Evolutionary conservation across 176 grass and related monocot species (phyloP).

Genomic region (Phyllostachys edulis): DNA sequence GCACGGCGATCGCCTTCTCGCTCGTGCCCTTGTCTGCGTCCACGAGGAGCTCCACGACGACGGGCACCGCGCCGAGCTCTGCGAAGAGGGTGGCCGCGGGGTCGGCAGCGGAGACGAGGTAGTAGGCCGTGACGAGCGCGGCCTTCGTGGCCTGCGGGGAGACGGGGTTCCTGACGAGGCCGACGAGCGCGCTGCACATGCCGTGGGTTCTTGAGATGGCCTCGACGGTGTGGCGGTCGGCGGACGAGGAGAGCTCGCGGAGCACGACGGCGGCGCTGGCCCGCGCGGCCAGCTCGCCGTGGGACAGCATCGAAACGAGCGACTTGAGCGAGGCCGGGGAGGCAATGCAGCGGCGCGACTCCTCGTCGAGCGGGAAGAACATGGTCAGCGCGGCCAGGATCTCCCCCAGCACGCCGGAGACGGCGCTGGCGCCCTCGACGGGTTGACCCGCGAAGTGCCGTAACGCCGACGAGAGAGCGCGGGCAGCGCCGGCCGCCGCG

Average conservation of each 20-base stretch:
- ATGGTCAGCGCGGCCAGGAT: constrained; percentile 44
- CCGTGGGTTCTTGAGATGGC: constrained; percentile 19
- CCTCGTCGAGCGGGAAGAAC: constrained; percentile 70
- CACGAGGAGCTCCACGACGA: constrained; percentile 57
- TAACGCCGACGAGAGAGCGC: constrained; percentile 36
- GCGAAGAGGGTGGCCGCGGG: constrained; percentile 33
- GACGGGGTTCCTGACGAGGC: constrained; percentile 44
- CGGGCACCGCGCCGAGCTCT: constrained; percentile 25
- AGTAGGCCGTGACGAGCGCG: constrained; percentile 66
- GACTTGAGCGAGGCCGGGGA: constrained; percentile 49
- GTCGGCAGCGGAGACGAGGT: constrained; percentile 41
- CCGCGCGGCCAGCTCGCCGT: constrained; percentile 40
- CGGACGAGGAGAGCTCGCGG: constrained; percentile 53
- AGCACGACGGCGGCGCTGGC: constrained; percentile 55
- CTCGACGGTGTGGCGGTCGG: constrained; percentile 32
- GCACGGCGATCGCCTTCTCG: constrained; percentile 67
- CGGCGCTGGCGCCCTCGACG: not conserved
- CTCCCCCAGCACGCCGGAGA: constrained; percentile 33
- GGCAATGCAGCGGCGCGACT: constrained; percentile 41
- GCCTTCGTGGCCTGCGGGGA: constrained; percentile 64
- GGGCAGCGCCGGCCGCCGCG: constrained; percentile 14
- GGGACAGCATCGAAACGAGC: constrained; percentile 41
- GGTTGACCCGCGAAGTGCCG: constrained; percentile 34
- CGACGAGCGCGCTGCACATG: constrained; percentile 43
- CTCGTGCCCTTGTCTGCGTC: constrained; percentile 63